phyloP scores from a whole-genome alignment of 441 rosid species.

The Croton setiger region DNA sequence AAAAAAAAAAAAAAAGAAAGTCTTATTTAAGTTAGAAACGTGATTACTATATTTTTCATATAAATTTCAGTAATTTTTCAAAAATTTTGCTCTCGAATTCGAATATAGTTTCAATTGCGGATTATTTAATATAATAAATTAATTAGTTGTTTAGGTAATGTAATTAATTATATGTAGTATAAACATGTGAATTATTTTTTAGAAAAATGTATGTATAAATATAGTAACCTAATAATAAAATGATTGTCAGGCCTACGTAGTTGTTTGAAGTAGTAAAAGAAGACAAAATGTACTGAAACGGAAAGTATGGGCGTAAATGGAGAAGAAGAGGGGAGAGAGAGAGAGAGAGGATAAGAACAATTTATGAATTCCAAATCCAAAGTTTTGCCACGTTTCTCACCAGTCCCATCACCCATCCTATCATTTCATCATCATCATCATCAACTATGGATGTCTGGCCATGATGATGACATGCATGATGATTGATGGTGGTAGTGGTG shows the following conservation, averaged over 20 bases:
- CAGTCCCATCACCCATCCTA: slow-evolving; percentile 22
- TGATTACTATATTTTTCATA: too few species aligned
- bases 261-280: slow-evolving; percentile 7
- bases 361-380: slow-evolving; percentile 10
- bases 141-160: too few species aligned
- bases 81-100: too few species aligned
- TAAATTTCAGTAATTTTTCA: too few species aligned
- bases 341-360: slow-evolving; percentile 28
- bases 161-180: too few species aligned
- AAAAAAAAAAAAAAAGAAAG: too few species aligned
- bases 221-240: too few species aligned
- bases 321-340: background rate
- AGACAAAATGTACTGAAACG: slow-evolving; percentile 32
- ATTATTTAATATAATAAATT: too few species aligned
- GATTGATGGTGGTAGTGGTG: background rate
- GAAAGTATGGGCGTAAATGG: slow-evolving; percentile 28
- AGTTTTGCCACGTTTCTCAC: slow-evolving; percentile 18
- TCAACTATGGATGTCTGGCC: background rate
- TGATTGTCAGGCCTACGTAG: background rate
- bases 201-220: too few species aligned
- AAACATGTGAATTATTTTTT: too few species aligned
- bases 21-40: too few species aligned
- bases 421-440: background rate
- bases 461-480: background rate
- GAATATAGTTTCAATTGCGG: too few species aligned